These are phyloP conservation scores for Trichaptum fuscoviolaceum DNA, from an alignment of 768 basidiomycete species.

Conservation along the genomic window DNA sequence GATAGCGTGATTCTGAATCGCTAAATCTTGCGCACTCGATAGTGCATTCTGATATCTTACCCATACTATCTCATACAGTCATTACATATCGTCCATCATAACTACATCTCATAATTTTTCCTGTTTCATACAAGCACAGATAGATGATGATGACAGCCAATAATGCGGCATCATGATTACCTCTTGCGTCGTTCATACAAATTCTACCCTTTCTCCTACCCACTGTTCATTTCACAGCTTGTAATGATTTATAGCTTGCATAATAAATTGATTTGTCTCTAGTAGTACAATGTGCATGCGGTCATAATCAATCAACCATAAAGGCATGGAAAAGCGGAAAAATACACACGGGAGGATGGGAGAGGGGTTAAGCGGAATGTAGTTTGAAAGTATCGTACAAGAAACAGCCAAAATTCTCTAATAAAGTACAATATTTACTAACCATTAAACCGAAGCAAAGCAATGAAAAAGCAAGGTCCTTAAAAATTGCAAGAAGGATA, in stretches of 20 bases:
- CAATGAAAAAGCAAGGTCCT: not conserved
- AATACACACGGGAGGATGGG: not conserved
- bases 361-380: not conserved
- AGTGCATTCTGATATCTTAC: too few species aligned
- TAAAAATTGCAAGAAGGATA: not conserved
- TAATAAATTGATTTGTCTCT: not conserved
- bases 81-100: too few species aligned
- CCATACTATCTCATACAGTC: too few species aligned
- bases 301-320: not conserved
- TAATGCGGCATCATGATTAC: too few species aligned
- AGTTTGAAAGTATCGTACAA: not conserved
- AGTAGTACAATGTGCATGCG: not conserved
- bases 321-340: not conserved
- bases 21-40: too few species aligned
- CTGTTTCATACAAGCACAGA: too few species aligned
- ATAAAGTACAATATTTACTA: not conserved
- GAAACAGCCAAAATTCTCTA: not conserved
- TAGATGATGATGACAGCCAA: too few species aligned
- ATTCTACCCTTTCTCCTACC: not conserved
- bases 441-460: not conserved
- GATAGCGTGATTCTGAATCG: not conserved
- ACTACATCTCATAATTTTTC: too few species aligned
- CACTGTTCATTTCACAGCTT: too few species aligned
- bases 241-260: too few species aligned
- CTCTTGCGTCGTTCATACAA: not conserved